phyloP scores from a whole-genome alignment of 1,139 yeast genomes.

The Kodamaea sp. region DNA sequence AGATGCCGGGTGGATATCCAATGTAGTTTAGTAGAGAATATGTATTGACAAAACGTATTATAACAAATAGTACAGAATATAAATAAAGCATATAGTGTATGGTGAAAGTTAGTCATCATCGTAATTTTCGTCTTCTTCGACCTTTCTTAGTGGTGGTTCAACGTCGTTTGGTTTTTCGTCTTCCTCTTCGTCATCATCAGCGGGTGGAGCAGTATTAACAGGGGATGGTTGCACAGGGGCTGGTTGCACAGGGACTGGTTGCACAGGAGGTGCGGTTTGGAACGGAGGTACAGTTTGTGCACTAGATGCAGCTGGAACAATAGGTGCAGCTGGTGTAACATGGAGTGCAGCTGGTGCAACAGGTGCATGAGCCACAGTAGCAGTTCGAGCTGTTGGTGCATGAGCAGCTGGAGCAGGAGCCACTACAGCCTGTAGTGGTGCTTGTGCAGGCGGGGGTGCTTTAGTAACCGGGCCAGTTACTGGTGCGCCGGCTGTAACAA shows the following conservation, averaged over 20 bases:
- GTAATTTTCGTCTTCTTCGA: conserved; percentile 81
- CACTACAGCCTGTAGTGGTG: neutral
- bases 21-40: too few species aligned
- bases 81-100: neutral
- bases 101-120: conserved; percentile 48
- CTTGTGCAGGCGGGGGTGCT: conserved; percentile 6
- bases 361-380: conserved; percentile 7
- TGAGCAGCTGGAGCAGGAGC: conserved; percentile 9
- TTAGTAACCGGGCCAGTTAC: conserved; percentile 9
- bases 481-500: conserved; percentile 8
- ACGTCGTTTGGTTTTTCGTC: conserved; percentile 26
- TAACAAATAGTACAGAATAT: conserved; percentile 1
- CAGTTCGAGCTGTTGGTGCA: conserved; percentile 4
- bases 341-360: neutral
- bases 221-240: conserved; percentile 20
- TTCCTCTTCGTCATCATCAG: conserved; percentile 36
- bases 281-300: conserved; percentile 1
- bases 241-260: conserved; percentile 12
- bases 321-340: conserved; percentile 5
- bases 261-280: conserved; percentile 16
- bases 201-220: conserved; percentile 26
- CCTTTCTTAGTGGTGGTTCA: conserved; percentile 70
- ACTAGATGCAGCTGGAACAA: conserved; percentile 4
- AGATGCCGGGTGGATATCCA: conserved; percentile 20
- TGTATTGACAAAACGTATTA: neutral